Evolutionary conservation across 257 asterid genomes (phyloP), one percentile per base, ranked within the genome.

Genomic region (Coffea canephora): DNA sequence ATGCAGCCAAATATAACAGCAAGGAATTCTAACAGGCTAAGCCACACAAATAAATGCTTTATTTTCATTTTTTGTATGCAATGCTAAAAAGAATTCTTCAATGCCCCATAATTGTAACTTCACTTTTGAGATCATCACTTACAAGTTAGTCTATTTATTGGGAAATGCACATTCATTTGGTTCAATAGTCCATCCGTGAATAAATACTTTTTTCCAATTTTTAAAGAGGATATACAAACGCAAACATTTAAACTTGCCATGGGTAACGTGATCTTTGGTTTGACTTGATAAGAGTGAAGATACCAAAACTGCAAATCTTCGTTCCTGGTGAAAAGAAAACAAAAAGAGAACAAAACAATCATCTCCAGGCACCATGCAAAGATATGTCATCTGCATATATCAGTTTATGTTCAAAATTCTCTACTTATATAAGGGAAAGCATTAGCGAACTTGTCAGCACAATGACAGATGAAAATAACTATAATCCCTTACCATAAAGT

Each of bases 261-360:
- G 97, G 81, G 87, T 94, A 80, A 96, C 96, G 49, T 89, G 84
- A 86, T 96, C 99, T 86, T 94, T 96, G 11, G 99, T 94, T 86
- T 96, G 99, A 91, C 99, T 96, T 43, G 99, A 96, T 83, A 96
- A 72, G 78, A 96, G 97, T 15, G 99, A 90, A 79, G 98, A 94
- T 82, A 84, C 89, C 82, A 96, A 80, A 81, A 94, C 97, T 0
- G 98, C 98, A 75, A 96, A 96, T 85, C 99, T 87, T 86, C 96
- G 88, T 89, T 94, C 99, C 99, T 96, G 92, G 82, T 43, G 71
- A 80, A 68, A 18, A 43, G 25, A 75, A 46, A 66, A 71, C 43
- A 48, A 76, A 76, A 62, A 14, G 36, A 31, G 72, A 54, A 69
- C 43, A 43, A 64, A 73, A 13, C 8, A 66, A 11, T 43, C 39